Evolutionary conservation across 2,329 filamentous ascomycete species (phyloP).

Genomic region (Metarhizium brunneum): DNA sequence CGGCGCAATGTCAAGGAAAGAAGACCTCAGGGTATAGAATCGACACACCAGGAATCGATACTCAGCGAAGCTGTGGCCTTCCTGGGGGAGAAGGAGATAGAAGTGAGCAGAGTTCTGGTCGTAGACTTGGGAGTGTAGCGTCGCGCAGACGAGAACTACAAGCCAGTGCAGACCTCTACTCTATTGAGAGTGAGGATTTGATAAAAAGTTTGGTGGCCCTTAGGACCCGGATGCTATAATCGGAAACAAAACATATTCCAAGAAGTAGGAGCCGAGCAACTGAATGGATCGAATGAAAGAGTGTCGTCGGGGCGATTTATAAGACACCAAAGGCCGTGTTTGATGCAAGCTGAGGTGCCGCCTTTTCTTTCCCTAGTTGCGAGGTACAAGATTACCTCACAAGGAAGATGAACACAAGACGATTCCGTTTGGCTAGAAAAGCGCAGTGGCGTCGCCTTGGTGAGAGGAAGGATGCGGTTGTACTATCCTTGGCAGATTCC

Average conservation of each 20-base stretch:
- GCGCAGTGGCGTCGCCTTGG: slow-evolving; percentile 4
- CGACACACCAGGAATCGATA: neutral
- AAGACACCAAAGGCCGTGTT: neutral
- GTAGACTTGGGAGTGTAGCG: slow-evolving; percentile 4
- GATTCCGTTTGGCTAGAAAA: neutral
- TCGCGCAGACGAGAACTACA: slow-evolving; percentile 15
- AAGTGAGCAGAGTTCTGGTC: neutral
- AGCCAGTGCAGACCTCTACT: slow-evolving; percentile 15
- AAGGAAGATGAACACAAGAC: neutral
- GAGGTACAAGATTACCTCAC: neutral
- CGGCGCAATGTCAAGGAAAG: neutral
- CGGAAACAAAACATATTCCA: slow-evolving; percentile 21
- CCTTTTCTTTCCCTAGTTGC: neutral
- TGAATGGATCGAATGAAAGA: neutral
- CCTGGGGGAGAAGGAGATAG: neutral
- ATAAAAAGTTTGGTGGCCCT: slow-evolving; percentile 21
- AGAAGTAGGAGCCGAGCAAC: neutral
- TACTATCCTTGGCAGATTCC: slow-evolving; percentile 13
- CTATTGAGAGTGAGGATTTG: slow-evolving; percentile 6
- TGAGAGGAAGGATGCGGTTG: slow-evolving; percentile 3
- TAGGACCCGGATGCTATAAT: slow-evolving; percentile 29
- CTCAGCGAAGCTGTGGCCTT: neutral
- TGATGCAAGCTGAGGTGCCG: neutral
- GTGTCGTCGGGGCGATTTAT: neutral
- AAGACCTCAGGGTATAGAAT: neutral